Evolutionary conservation across 441 rosid genomes (phyloP), one percentile per base, ranked within the genome.

Genomic region (Mallotus repandus): DNA sequence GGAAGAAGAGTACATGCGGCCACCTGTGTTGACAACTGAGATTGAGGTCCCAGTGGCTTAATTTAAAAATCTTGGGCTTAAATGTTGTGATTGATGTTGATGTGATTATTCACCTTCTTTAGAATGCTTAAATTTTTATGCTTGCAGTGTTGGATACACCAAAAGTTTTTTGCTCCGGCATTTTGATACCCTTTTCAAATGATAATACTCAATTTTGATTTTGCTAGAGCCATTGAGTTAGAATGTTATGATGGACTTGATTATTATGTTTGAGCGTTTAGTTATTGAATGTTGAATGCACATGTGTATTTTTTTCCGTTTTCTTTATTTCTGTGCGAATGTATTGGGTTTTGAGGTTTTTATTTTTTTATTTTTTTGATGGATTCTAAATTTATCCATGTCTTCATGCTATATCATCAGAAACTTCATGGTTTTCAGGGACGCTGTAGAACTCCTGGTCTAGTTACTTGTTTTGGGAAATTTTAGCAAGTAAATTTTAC

Each of bases 21-120:
- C 80, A 21, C 35, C 77, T 1, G 57, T 76, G 19, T 3, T 75
- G 45, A 49, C 87, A 1, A 54, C 84, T 9, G 84, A 86, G 43
- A 76, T 85, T 9, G 86, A 85, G 54, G 74, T 81, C n/a, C 89
- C 86, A 12, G 78, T 81, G 35, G 87, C 66, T 72, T 81, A 72
- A 56, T 9, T 38, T 29, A 29, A 2, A 29, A 29, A 2, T n/a
- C 35, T 5, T 13, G 53, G 54, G 58, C 3, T 54, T 54, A 72
- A 25, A 14, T 60, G 0, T 50, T 38, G 18, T 46, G 46, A 19
- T 18, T 45, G 14, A 21, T 48, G 12, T 45, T 64, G 21, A 63
- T 63, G 5, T 9, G 9, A 29, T 45, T 43, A 19, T 70, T 60
- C 14, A 12, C 7, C 18, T 10, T 35, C 10, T 12, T 1, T 9